Evolutionary conservation across 2,329 filamentous ascomycete genomes (phyloP).

Genomic region (Davidsoniella virescens): DNA sequence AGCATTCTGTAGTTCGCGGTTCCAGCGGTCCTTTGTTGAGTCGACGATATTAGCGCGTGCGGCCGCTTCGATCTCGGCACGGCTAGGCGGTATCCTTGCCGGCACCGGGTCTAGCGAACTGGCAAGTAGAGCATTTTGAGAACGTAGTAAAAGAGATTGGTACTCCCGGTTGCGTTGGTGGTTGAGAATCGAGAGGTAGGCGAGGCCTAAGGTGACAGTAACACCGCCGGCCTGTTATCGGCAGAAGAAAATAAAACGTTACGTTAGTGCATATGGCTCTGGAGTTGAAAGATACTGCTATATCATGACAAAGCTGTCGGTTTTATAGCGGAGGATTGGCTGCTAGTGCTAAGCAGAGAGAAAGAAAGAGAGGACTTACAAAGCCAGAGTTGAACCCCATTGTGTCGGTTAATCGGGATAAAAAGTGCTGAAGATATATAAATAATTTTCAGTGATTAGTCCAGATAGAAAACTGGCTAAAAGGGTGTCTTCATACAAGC

Average conservation of each 20-base stretch:
- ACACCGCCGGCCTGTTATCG: conserved; percentile 50
- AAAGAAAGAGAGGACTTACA: conserved; percentile 31
- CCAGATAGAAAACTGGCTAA: too few relatives aligned
- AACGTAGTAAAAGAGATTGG: conserved; percentile 39
- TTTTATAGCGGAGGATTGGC: neutral
- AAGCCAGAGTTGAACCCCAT: conserved; percentile 66
- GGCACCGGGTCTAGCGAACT: conserved; percentile 33
- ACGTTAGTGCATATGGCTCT: neutral
- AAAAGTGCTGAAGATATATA: neutral
- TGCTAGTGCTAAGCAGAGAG: neutral
- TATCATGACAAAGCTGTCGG: neutral
- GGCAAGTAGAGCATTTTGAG: conserved; percentile 38
- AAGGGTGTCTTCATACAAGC: too few relatives aligned
- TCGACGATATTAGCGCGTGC: conserved; percentile 43
- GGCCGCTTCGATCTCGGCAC: conserved; percentile 33
- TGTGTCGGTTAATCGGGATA: conserved; percentile 13
- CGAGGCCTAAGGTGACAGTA: conserved; percentile 54
- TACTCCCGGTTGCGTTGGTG: conserved; percentile 51
- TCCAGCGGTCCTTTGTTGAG: conserved; percentile 62
- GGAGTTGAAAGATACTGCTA: neutral
- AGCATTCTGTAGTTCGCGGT: conserved; percentile 51
- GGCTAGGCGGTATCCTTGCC: conserved; percentile 31
- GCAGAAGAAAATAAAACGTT: neutral
- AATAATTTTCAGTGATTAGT: too few relatives aligned
- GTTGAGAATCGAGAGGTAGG: conserved; percentile 54